Evolutionary conservation across 2,329 filamentous ascomycete genomes (phyloP), one percentile per base, ranked within the genome.

Genomic region (Cercospora brassicicola): DNA sequence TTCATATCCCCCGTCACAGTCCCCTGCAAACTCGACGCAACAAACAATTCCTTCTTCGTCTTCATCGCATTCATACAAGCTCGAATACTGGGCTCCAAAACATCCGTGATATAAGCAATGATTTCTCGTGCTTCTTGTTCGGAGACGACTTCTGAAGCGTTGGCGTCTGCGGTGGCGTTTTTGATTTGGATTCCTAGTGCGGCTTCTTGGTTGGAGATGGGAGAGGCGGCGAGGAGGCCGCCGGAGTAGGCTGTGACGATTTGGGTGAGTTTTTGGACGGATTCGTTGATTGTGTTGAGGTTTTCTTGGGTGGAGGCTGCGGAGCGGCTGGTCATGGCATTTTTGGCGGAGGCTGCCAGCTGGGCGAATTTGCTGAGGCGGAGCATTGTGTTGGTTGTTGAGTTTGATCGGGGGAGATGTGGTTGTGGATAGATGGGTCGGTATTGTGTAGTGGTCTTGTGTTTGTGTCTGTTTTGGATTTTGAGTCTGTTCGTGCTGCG

Each of bases 181-280:
- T 73, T 73, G 66, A 72, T 71, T 10, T 71, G 61, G 23, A 70
- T 63, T 23, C 66, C 66, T 0, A 73, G 69, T 0, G 66, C 62
- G 30, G 70, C 73, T 65, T 73, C 70, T 51, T 72, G 66, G 55
- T 59, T 68, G 45, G 71, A 71, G 67, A 74, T 73, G 57, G 65
- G 59, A 2, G 62, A 59, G 39, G 71, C 72, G 59, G 71, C 73
- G 42, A 74, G 68, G 39, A 73, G 67, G n/a, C 71, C 71, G 20
- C 71, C 71, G 31, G 30, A 23, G 63, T 73, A 73, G 39, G 59
- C 61, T 11, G 53, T 45, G 42, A 69, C 62, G 20, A 67, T 67
- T 26, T 53, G 20, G 2, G 59, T 72, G 39, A 73, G 67, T 28
- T 71, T 73, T 26, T 61, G 45, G 26, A 72, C 68, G 13, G 69